Evolutionary conservation across 805 yeast genomes (phyloP).

Genomic region (Candida ascalaphidarum): DNA sequence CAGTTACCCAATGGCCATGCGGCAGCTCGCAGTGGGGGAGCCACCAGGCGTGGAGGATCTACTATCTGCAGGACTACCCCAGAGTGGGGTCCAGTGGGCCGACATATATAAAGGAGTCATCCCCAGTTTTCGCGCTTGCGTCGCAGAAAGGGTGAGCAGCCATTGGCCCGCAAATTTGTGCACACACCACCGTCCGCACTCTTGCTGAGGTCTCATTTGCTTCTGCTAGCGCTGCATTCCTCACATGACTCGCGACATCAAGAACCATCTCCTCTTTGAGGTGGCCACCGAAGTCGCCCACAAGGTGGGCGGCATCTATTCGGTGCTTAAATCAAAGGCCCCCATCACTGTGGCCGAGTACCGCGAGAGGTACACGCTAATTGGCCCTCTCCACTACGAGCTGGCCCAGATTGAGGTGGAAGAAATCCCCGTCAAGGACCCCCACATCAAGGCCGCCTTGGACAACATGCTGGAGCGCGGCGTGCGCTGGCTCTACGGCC

Average conservation of each 20-base stretch:
- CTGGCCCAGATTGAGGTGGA: constrained; percentile 80
- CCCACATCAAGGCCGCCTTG: constrained; percentile 50
- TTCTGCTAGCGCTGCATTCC: too few relatives aligned
- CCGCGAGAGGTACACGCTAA: constrained; percentile 71
- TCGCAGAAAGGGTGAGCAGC: too few relatives aligned
- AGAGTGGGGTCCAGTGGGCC: too few relatives aligned
- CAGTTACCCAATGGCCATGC: too few relatives aligned
- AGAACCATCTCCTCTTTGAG: constrained; percentile 83
- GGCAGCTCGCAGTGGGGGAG: too few relatives aligned
- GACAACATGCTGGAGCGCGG: constrained; percentile 80
- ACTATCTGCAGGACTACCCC: too few relatives aligned
- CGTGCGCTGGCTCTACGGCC: constrained; percentile 74
- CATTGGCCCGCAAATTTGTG: too few relatives aligned
- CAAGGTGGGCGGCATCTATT: constrained; percentile 95
- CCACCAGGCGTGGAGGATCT: too few relatives aligned
- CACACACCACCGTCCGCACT: too few relatives aligned
- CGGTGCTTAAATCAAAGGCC: constrained; percentile 93
- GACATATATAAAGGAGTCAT: too few relatives aligned
- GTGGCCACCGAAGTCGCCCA: constrained; percentile 97
- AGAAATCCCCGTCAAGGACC: constrained; percentile 51
- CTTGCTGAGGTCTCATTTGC: not conserved
- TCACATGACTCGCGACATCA: constrained; percentile 71
- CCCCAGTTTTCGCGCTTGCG: too few relatives aligned
- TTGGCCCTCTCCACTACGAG: constrained; percentile 78
- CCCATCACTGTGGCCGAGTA: constrained; percentile 95